A percentile compares a stretch with the other conserved stretches of the same genome.
phyloP scores from a whole-genome alignment of 108 stramenopile genomes.

The Nannochloropsis salina region DNA sequence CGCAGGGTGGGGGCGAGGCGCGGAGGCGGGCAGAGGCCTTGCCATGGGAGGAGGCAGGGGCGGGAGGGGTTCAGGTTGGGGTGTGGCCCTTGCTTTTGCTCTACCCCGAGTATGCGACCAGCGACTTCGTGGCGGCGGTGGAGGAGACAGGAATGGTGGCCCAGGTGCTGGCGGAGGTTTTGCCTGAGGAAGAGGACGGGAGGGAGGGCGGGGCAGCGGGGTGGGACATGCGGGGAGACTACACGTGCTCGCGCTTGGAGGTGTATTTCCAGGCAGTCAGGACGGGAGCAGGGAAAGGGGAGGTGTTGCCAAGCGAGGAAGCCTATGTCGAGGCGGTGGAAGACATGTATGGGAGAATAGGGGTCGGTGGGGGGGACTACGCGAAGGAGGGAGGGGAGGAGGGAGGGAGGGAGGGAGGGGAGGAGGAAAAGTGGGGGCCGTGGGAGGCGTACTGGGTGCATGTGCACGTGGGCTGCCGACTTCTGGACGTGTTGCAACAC shows the following conservation, averaged over 20 bases:
- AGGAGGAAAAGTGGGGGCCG: background rate
- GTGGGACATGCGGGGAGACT: background rate
- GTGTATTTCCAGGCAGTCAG: background rate
- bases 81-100: background rate
- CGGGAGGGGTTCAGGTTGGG: background rate
- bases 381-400: background rate
- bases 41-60: background rate
- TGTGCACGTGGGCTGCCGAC: background rate
- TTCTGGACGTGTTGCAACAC: background rate
- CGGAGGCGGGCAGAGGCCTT: slow-evolving; percentile 5
- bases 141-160: background rate
- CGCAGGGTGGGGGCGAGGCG: background rate
- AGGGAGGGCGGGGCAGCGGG: background rate
- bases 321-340: background rate
- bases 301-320: background rate
- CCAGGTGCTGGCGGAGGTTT: background rate
- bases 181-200: background rate
- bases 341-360: background rate
- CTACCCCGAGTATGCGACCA: background rate
- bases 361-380: background rate
- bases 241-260: background rate
- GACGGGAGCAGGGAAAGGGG: background rate
- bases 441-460: background rate
- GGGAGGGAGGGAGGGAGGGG: background rate
- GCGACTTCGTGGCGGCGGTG: slow-evolving; percentile 12